Conservation (phyloP, 1,284 basidiomycete species). For the Cutaneotrichosporon cyanovorans region DNA sequence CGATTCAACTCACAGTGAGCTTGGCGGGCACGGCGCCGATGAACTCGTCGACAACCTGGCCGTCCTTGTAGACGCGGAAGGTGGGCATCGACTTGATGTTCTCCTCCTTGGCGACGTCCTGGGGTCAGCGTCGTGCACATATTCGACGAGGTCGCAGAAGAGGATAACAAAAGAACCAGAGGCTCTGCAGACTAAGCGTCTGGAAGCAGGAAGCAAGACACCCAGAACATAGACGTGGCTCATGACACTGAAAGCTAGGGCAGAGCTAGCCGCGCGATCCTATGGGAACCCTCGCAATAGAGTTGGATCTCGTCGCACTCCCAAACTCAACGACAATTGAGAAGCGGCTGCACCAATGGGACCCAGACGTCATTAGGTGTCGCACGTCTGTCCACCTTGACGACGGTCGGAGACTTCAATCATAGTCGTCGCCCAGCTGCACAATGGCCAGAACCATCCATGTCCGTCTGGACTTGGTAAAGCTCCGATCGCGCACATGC, state of each 20-base stretch:
- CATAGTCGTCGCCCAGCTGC: no score
- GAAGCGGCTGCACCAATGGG: no score
- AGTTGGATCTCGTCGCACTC: no score
- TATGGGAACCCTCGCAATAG: no score
- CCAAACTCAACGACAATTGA: no score
- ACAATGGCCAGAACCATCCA: no score
- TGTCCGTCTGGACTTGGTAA: no score
- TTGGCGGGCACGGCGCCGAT: constrained; percentile 57
- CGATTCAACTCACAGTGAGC: constrained; percentile 49
- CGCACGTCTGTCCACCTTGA: no score
- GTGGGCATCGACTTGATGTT: constrained; percentile 75
- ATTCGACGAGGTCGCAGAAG: not conserved
- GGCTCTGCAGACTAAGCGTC: not conserved
- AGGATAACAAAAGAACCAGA: not conserved
- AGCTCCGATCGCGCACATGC: no score
- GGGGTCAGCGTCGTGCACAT: constrained; percentile 1
- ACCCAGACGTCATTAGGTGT: no score
- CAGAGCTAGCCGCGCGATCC: no score
- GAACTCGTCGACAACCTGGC: constrained; percentile 56
- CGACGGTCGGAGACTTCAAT: no score
- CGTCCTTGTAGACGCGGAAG: constrained; percentile 65
- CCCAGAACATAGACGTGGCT: not conserved
- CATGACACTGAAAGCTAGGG: not conserved
- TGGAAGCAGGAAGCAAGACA: not conserved
- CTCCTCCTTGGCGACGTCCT: constrained; percentile 56